Conservation (phyloP, 202 grass and related monocot genomes). For the Eragrostis tef region DNA sequence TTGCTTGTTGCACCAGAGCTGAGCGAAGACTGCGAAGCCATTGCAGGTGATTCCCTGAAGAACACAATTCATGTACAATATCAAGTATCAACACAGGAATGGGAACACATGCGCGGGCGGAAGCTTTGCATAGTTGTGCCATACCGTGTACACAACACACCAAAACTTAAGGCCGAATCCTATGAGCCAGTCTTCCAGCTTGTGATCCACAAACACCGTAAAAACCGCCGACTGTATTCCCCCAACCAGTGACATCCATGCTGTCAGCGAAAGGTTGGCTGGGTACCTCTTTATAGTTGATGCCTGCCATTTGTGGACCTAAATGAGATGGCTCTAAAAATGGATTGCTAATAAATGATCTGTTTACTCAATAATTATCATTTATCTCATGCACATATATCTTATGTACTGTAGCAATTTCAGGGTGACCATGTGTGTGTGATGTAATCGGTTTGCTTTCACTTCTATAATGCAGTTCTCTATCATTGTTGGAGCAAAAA, state of each 20-base stretch:
- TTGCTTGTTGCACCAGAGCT: conserved; percentile 83
- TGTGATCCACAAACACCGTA: conserved; percentile 55
- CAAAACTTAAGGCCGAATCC: conserved; percentile 84
- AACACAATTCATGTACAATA: not conserved
- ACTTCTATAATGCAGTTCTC: too few relatives aligned
- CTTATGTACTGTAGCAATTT: too few relatives aligned
- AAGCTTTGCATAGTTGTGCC: too few relatives aligned
- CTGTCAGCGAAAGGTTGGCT: conserved; percentile 78
- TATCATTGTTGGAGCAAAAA: too few relatives aligned
- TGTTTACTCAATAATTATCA: too few relatives aligned
- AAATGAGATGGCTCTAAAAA: not conserved
- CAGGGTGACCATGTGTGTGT: too few relatives aligned
- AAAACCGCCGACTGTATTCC: conserved; percentile 72
- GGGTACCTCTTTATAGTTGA: conserved; percentile 81
- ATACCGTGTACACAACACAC: conserved; percentile 66
- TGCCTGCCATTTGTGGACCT: conserved; percentile 52
- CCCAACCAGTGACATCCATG: conserved; percentile 78
- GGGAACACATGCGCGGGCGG: too few relatives aligned
- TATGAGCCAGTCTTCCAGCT: conserved; percentile 59
- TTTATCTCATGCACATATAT: too few relatives aligned
- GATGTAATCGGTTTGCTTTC: too few relatives aligned
- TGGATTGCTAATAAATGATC: too few relatives aligned
- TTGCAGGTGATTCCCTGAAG: conserved; percentile 69
- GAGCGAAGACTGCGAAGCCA: conserved; percentile 74
- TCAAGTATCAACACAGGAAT: too few relatives aligned